These are phyloP conservation scores for Zygotorulaspora chibaensis DNA, from an alignment of 805 yeast genomes.

Conservation along the genomic window DNA sequence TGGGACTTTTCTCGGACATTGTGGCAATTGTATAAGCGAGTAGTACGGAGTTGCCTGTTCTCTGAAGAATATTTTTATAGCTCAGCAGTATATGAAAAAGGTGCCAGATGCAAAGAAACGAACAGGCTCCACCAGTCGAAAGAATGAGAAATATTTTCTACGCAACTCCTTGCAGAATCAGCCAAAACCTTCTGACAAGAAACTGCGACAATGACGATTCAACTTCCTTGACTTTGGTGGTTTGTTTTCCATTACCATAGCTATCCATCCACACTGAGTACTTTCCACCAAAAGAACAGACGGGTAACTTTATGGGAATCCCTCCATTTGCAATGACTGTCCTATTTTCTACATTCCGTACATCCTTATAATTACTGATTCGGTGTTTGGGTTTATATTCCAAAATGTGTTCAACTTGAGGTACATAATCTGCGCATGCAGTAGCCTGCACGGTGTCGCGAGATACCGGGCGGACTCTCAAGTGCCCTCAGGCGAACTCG, in stretches of 20 bases:
- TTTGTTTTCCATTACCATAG: neutral
- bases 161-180: too few species aligned
- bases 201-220: too few species aligned
- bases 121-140: too few species aligned
- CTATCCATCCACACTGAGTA: neutral
- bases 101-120: too few species aligned
- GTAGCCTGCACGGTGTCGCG: too few species aligned
- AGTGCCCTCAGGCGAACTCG: too few species aligned
- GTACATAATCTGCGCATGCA: too few species aligned
- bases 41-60: neutral
- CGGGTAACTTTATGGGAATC: neutral
- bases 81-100: neutral
- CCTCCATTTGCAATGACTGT: constrained; percentile 3
- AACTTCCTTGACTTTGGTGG: neutral
- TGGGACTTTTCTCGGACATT: neutral
- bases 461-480: too few species aligned
- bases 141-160: too few species aligned
- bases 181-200: too few species aligned
- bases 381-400: neutral
- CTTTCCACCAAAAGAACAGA: neutral
- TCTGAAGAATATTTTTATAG: neutral
- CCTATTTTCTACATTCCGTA: constrained; percentile 1
- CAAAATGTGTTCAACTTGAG: neutral
- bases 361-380: neutral
- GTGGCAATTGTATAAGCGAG: neutral